Evolutionary conservation across 495 filamentous ascomycete species (phyloP).

Genomic region (Glonium stellatum): DNA sequence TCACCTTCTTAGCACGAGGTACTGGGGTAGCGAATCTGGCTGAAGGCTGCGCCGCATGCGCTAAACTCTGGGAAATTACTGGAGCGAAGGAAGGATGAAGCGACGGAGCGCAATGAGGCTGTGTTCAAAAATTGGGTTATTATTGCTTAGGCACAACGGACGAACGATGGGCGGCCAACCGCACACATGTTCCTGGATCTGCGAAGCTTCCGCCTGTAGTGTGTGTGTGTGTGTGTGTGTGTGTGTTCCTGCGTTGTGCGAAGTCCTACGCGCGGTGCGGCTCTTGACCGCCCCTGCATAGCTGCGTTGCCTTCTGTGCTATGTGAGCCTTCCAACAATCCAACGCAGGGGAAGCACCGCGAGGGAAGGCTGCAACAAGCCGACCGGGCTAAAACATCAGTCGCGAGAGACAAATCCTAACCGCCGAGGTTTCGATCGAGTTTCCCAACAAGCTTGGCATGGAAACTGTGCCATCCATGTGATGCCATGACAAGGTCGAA

Average conservation of each 20-base stretch:
- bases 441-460: not conserved
- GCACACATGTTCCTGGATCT: not conserved
- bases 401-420: not conserved
- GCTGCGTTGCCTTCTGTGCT: not conserved
- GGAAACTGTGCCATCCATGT: not conserved
- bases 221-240: not conserved
- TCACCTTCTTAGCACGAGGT: not conserved
- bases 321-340: not conserved
- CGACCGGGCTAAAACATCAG: not conserved
- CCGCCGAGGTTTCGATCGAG: not conserved
- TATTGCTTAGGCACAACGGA: not conserved
- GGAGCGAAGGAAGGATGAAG: not conserved
- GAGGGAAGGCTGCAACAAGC: not conserved
- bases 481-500: not conserved
- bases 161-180: not conserved
- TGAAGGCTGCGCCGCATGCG: not conserved
- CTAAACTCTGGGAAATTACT: not conserved
- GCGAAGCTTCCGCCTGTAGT: not conserved
- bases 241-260: not conserved
- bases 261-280: not conserved
- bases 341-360: not conserved
- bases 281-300: not conserved
- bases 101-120: not conserved
- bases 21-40: not conserved
- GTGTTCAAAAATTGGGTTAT: not conserved